Base-by-base conservation (phyloP, 257 asterid genomes). In the Solanum clarkiae region DNA sequence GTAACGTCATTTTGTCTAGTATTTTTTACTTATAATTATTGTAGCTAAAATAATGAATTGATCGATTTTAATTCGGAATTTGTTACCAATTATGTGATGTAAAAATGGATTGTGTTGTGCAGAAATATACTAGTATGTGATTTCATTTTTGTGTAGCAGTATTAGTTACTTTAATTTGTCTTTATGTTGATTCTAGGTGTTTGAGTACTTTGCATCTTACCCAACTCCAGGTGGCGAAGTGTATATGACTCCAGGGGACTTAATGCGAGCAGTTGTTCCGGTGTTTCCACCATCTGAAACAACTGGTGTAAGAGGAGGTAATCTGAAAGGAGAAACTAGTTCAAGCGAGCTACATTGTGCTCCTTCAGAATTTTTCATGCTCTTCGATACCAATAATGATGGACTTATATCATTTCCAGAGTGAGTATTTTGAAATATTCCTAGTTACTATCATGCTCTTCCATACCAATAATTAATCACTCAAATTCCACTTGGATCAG, bases 251-350 rank as follows among this genome's bases (percentile, higher is more conserved):
- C 91, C 97, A 62, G 87, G 94, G 45, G 99, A 96, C 84, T 87
- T 96, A 84, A 94, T 95, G 98, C 90, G 98, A 81, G 98, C 99
- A 51, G 92, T 92, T 13, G 97, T 96, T 84, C 98, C 98, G 1
- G 98, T 96, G 16, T 93, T 96, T 89, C 98, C 98, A 80, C 94
- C 99, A 54, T 89, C 98, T 2, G 98, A 95, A 65, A 91, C 99
- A 68, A 87, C 84, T 62, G 86, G 65, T 54, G 92, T 96, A 36
- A 87, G 99, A 87, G 97, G 91, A 32, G 99, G 98, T 80, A 75
- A 63, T 90, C 91, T 96, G 22, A 88, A 91, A 63, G 99, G 99
- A 80, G 98, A 96, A 71, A 70, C 54, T 22, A 53, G 80, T 69
- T 86, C 89, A 11, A 88, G 85, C 60, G 88, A 93, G 59, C 86